Conservation (phyloP, 2,329 filamentous ascomycete species). For the Colletotrichum sp. region DNA sequence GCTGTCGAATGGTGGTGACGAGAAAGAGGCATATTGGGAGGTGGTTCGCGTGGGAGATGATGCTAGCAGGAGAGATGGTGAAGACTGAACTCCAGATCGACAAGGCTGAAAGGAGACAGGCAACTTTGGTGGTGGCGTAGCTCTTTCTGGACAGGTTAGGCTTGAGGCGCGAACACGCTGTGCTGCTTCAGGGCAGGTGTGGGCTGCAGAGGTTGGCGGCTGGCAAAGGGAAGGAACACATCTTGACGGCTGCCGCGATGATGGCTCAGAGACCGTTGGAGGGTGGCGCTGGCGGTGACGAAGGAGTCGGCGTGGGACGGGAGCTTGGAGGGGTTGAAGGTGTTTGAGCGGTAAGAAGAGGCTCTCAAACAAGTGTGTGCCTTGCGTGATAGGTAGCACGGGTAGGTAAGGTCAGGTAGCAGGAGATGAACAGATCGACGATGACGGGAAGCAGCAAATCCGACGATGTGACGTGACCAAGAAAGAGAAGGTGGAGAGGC, state of each 20-base stretch:
- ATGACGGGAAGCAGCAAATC: not conserved
- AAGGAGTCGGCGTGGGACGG: not conserved
- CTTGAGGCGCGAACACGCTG: not conserved
- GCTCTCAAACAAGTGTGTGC: too few species aligned
- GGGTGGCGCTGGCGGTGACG: not conserved
- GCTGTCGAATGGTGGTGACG: not conserved
- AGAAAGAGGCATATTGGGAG: not conserved
- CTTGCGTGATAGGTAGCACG: not conserved
- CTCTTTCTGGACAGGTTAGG: not conserved
- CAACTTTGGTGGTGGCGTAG: not conserved
- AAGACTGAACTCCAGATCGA: not conserved
- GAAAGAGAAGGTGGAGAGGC: not conserved
- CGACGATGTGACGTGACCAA: not conserved
- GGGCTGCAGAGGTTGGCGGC: not conserved
- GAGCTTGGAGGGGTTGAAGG: too few species aligned
- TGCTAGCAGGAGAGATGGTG: not conserved
- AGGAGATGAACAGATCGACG: not conserved
- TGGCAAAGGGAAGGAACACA: not conserved
- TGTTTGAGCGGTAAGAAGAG: not conserved
- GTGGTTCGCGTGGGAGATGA: not conserved
- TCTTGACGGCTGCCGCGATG: not conserved
- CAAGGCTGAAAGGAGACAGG: not conserved
- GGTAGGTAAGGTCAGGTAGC: not conserved
- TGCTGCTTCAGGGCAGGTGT: not conserved
- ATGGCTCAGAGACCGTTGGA: not conserved